These are phyloP conservation scores for Chytriomyces confervae DNA, from an alignment of 192 early-diverging fungal species.

Conservation along the genomic window DNA sequence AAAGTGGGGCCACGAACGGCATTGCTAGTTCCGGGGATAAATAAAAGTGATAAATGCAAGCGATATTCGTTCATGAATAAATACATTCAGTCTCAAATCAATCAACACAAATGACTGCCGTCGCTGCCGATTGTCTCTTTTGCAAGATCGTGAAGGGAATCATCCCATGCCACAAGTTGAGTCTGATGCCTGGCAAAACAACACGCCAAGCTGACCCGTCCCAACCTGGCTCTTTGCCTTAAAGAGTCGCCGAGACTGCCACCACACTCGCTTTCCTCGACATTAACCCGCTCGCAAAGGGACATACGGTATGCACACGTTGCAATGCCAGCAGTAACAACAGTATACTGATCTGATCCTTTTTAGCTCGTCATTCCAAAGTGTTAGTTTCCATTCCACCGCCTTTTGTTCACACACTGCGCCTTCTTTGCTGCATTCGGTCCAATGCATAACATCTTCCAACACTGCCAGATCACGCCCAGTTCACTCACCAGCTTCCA, in stretches of 20 bases:
- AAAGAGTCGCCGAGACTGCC: slow-evolving; percentile 70
- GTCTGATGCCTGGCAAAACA: background rate
- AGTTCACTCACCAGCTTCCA: slow-evolving; percentile 88
- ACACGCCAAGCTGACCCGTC: too few species aligned
- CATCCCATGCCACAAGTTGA: slow-evolving; percentile 81
- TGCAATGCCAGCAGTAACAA: background rate
- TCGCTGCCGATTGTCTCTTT: slow-evolving; percentile 80
- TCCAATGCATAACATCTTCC: background rate
- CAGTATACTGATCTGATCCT: background rate
- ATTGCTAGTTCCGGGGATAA: background rate
- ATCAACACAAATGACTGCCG: background rate
- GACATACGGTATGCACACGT: slow-evolving; percentile 55
- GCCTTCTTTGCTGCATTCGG: background rate
- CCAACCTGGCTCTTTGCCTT: too few species aligned
- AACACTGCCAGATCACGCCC: slow-evolving; percentile 72
- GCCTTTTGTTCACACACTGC: too few species aligned
- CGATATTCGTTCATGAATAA: too few species aligned
- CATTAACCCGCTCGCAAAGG: slow-evolving; percentile 75
- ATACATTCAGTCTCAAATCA: too few species aligned
- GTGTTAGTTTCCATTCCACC: slow-evolving; percentile 53
- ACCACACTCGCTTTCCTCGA: slow-evolving; percentile 79
- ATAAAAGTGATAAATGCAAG: too few species aligned
- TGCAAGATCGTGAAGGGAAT: slow-evolving; percentile 86
- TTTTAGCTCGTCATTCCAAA: slow-evolving; percentile 74
- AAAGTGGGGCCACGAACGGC: background rate